Evolutionary conservation across 768 basidiomycete genomes (phyloP), one percentile per base, ranked within the genome.

Genomic region (Bullera alba): DNA sequence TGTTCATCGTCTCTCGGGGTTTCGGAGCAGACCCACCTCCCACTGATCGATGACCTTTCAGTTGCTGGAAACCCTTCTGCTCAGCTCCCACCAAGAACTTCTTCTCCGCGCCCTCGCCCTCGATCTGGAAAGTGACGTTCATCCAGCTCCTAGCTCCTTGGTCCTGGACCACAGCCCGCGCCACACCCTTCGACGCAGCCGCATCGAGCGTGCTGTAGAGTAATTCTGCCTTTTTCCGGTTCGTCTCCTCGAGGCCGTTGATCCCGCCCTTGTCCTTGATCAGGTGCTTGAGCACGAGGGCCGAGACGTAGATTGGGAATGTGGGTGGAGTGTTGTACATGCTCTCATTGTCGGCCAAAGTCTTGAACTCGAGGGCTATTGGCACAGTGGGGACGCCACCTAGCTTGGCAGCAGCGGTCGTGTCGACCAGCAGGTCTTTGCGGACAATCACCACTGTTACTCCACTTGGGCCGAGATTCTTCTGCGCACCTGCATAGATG

Each of bases 401-500:
- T 50, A 86, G 77, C 64, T 76, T 77, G 14, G 82, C 79, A 0
- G 87, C 85, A 2, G 81, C 83, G 60, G 90, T 85, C 42, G 87
- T 84, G 68, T 87, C 88, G 66, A 92, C 89, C 65, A 96, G 77
- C 69, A 92, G 85, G 74, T 95, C 91, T 52, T 93, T 82, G n/a
- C 87, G 81, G 19, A 96, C 87, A 75, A 99, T 95, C 61, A 92
- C 76, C 71, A 99, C 80, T 14, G 89, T 90, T 21, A 95, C 76
- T 1, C 95, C 95, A 0, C 95, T 84, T 2, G 95, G 95, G 6
- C 93, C 92, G 44, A 97, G 76, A 72, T 99, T 99, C 78, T 99
- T 99, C 75, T 99, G 95, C 21, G 86, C 95, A 41, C 95, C 95
- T 5, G 92, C 95, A 70, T 84, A 97, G 63, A 99, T 85, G 66